phyloP scores from a whole-genome alignment of 1,284 basidiomycete genomes.

The Anthracocystis setariae region DNA sequence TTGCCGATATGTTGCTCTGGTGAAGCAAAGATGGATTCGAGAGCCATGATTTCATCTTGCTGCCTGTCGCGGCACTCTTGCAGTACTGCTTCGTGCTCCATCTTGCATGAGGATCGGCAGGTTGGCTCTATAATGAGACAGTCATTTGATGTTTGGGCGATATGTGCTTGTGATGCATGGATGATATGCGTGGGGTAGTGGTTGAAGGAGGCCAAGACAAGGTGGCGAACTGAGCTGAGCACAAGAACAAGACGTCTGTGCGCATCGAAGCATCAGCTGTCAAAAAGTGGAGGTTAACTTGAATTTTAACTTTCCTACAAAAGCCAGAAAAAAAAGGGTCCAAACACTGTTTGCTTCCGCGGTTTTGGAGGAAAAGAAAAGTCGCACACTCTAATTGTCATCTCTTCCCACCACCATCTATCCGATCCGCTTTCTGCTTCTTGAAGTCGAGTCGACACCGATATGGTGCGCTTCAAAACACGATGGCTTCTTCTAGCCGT shows the following conservation, averaged over 20 bases:
- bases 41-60: conserved; percentile 46
- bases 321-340: conserved; percentile 18
- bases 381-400: conserved; percentile 2
- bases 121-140: no score
- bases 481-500: conserved; percentile 50
- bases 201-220: not conserved
- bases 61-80: conserved; percentile 41
- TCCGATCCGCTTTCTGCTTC: no score
- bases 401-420: no score
- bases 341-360: conserved; percentile 1
- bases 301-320: conserved; percentile 13
- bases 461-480: conserved; percentile 57
- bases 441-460: no score
- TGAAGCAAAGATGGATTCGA: conserved; percentile 47
- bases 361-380: conserved; percentile 5
- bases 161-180: not conserved
- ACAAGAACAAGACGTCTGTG: no score
- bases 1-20: not conserved
- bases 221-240: conserved; percentile 18
- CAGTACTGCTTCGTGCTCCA: conserved; percentile 16
- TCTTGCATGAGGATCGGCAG: conserved; percentile 9
- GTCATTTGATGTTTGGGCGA: no score
- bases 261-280: conserved; percentile 9
- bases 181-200: not conserved
- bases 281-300: conserved; percentile 21